Evolutionary conservation across 176 grass and related monocot species (phyloP).

Genomic region (Rhipidocladum racemiflorum): DNA sequence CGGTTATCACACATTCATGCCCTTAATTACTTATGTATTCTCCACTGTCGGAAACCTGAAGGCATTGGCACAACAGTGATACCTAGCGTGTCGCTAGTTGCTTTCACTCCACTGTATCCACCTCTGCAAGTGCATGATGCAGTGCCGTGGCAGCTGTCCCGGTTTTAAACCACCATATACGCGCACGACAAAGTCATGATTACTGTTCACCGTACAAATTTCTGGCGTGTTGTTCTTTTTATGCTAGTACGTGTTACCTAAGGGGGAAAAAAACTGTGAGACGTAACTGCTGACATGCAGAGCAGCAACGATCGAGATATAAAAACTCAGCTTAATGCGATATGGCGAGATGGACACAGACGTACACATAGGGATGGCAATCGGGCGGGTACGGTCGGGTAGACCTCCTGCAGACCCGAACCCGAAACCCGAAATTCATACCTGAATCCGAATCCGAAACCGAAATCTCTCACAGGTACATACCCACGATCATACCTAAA

Average conservation of each 20-base stretch:
- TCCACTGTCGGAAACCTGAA: background rate
- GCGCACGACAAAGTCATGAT: background rate
- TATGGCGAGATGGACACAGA: background rate
- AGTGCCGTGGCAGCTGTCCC: background rate
- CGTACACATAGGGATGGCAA: background rate
- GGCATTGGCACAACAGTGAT: background rate
- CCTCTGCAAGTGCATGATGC: conserved; percentile 14
- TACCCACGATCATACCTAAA: too few species aligned
- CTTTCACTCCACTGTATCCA: conserved; percentile 14
- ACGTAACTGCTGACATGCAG: conserved; percentile 2
- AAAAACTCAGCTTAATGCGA: background rate
- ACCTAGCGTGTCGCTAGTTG: background rate
- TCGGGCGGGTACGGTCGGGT: too few species aligned
- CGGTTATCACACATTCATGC: background rate
- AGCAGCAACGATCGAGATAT: background rate
- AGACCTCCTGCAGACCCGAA: too few species aligned
- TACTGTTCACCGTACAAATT: too few species aligned
- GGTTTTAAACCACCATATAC: background rate
- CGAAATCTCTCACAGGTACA: too few species aligned
- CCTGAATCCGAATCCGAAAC: too few species aligned
- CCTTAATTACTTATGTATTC: background rate
- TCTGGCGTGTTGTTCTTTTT: background rate
- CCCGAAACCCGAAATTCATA: too few species aligned
- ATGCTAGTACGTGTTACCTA: background rate
- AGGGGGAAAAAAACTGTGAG: background rate